phyloP scores from a whole-genome alignment of 2,329 filamentous ascomycete species.

The Fusarium nelsonii region DNA sequence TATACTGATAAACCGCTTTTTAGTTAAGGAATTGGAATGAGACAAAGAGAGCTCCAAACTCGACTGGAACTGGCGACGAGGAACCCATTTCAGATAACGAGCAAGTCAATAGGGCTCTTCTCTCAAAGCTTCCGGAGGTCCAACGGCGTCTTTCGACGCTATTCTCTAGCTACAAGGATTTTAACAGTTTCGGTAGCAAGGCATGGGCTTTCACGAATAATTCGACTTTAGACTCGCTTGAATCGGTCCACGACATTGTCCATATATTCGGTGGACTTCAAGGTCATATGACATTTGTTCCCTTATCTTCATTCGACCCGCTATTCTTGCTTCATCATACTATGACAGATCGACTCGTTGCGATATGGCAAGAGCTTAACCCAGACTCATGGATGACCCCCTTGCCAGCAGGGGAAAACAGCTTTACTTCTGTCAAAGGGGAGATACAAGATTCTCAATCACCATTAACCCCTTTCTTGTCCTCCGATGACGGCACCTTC shows the following conservation, averaged over 20 bases:
- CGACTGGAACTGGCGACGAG: conserved; percentile 38
- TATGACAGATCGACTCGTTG: conserved; percentile 80
- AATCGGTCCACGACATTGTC: conserved; percentile 73
- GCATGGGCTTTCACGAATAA: conserved; percentile 66
- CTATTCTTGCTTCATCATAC: conserved; percentile 82
- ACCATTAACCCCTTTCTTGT: conserved; percentile 75
- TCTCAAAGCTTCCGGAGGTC: conserved; percentile 63
- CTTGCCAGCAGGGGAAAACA: conserved; percentile 65
- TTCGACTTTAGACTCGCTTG: conserved; percentile 71
- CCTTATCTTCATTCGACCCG: conserved; percentile 82
- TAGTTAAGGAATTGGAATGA: conserved; percentile 71
- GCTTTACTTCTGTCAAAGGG: conserved; percentile 70
- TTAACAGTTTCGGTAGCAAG: conserved; percentile 77
- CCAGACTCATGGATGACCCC: conserved; percentile 75
- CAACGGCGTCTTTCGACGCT: conserved; percentile 75
- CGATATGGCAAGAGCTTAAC: conserved; percentile 82
- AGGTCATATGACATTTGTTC: conserved; percentile 78
- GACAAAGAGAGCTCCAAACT: conserved; percentile 69
- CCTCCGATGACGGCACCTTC: conserved; percentile 67
- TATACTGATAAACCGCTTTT: neutral
- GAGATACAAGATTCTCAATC: conserved; percentile 67
- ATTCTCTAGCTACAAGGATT: conserved; percentile 75
- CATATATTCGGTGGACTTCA: conserved; percentile 69
- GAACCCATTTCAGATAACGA: conserved; percentile 68
- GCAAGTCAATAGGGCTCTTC: conserved; percentile 61